Evolutionary conservation across 192 early-diverging fungal species (phyloP).

Genomic region (Entophlyctis helioformis): DNA sequence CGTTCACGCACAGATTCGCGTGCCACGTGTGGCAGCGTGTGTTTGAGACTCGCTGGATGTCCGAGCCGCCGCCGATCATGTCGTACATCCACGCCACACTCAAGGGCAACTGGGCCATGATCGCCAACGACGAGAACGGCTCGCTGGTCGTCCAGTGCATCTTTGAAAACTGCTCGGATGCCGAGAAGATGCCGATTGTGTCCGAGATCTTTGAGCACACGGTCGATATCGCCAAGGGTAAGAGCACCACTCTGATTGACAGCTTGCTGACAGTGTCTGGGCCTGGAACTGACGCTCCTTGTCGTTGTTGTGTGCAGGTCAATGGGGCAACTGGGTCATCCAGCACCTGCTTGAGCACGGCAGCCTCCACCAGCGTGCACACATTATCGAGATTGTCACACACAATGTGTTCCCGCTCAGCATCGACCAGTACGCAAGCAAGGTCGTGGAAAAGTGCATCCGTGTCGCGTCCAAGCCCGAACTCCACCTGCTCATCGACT

Average conservation of each 20-base stretch:
- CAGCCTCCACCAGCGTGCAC: constrained; percentile 33
- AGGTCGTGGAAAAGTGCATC: constrained; percentile 64
- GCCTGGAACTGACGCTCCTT: no score
- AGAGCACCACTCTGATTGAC: neutral
- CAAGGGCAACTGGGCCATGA: constrained; percentile 46
- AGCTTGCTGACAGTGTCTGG: no score
- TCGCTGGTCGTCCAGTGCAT: constrained; percentile 66
- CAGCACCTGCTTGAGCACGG: constrained; percentile 66
- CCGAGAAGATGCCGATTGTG: constrained; percentile 53
- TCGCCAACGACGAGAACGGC: constrained; percentile 68
- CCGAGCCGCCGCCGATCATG: constrained; percentile 37
- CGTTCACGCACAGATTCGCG: constrained; percentile 62
- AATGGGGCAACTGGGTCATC: constrained; percentile 79
- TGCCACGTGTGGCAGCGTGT: constrained; percentile 76
- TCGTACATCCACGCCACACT: constrained; percentile 44
- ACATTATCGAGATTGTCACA: constrained; percentile 29
- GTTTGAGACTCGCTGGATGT: constrained; percentile 56
- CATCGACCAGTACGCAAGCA: constrained; percentile 64
- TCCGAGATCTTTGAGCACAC: constrained; percentile 49
- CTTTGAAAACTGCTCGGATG: constrained; percentile 57
- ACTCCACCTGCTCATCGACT: constrained; percentile 31
- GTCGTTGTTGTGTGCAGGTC: no score
- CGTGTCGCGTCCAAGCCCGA: constrained; percentile 28
- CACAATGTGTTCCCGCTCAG: constrained; percentile 36
- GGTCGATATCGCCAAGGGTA: constrained; percentile 50